Base-by-base conservation (phyloP, 2,329 filamentous ascomycete genomes). In the Talaromyces amestolkiae region DNA sequence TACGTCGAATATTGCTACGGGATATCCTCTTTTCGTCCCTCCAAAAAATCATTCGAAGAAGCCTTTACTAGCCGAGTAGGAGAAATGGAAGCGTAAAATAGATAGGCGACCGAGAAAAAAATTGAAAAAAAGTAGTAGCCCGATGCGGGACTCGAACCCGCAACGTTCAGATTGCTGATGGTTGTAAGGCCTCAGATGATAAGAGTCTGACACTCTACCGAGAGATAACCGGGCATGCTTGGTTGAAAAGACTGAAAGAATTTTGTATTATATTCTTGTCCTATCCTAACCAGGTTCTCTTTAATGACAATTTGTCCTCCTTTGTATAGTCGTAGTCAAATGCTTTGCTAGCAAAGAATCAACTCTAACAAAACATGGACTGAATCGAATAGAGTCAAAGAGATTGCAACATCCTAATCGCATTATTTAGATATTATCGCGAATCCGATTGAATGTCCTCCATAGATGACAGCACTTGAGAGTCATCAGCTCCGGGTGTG, bases 161-260 rank as follows among this genome's bases (percentile, higher is more conserved):
- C 59, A 51, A 51, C 59, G 43, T 61, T 61, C 59, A 61, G 59
- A 61, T 61, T 51, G 22, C 47, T 49, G 47, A 51, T 10, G 43
- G 11, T 22, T 43, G n/a, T 10, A 11, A 35, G 33, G 53, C 53
- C 53, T 56, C 53, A 56, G 53, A 39, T 56, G 53, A 56, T 61
- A 61, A 61, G 59, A 61, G 59, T 61, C 59, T 61, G 59, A 61
- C 59, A 61, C 59, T 61, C 59, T 61, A 61, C 59, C 59, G 59
- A 61, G 59, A 61, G 59, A 61, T 61, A 61, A 61, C 59, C 59
- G 45, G 59, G 59, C 59, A 51, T 61, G 17, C 47, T 61, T 51
- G 45, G 45, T 61, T 61, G 59, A 61, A 53, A 17, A 5, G 22
- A 22, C 1, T 1, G 22, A 3, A 22, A 22, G 3, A 22, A 2